Evolutionary conservation across 768 basidiomycete species (phyloP), one percentile per base, ranked within the genome.

Genomic region (Tephrocybe sp.): DNA sequence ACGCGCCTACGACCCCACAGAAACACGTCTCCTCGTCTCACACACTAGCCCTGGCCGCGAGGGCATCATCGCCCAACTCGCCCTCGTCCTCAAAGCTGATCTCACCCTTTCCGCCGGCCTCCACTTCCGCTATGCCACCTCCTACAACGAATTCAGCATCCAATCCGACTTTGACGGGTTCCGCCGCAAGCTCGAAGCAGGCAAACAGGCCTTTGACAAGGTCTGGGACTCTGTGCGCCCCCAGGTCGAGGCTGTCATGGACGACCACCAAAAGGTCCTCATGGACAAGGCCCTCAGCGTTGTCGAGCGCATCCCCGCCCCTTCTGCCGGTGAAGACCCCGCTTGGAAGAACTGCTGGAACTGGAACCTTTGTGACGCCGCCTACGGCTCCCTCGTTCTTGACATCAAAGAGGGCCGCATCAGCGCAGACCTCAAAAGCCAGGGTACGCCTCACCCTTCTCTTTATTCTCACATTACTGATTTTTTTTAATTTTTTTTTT

Each of bases 261-360:
- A 94, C 63, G 92, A 94, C 3, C 77, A 92, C 54, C 96, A 98
- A 68, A 82, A 87, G 19, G 78, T 89, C 30, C 75, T 96, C 16
- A 76, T 99, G 20, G 86, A 93, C 68, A 98, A 98, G 72, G 90
- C 91, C 0, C 72, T 98, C 39, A 82, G 80, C 11, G 92, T 97
- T 31, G 76, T 92, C 31, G 87, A 90, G 59, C 82, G 91, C 40
- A 70, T 97, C 5, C 95, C 95, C 39, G 72, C 79, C 17, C 74
- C 78, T 5, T 76, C 73, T 0, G 74, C 78, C 7, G 73, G 78
- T 1, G 96, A 99, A 66, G 94, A 98, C 60, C 84, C 87, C 3
- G 85, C 91, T 0, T 99, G 97, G 97, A 99, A 98, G 70, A 98
- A 97, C 66, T 93, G 92, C 65, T 98, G 96, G 96, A 93, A 97